These are phyloP conservation scores for Apiotrichum veenhuisii DNA, from an alignment of 1,284 basidiomycete genomes.

Conservation along the genomic window DNA sequence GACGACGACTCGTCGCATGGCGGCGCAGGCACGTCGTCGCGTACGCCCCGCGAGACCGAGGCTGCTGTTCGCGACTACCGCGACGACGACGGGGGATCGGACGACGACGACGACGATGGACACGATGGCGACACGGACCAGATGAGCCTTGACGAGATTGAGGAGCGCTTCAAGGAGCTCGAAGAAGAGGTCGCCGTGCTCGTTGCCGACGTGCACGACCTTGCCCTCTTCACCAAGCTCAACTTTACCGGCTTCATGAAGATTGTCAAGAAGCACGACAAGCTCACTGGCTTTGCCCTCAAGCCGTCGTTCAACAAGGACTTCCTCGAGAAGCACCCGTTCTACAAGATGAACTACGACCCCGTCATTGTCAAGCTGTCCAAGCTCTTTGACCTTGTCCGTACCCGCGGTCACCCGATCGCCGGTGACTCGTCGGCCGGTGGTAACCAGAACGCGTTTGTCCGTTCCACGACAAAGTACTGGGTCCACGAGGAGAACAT, in stretches of 20 bases:
- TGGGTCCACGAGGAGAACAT: conserved; percentile 97
- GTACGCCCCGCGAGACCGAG: conserved; percentile 35
- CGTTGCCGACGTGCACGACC: conserved; percentile 96
- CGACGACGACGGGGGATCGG: conserved; percentile 55
- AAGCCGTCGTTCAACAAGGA: conserved; percentile 69
- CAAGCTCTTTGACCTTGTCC: conserved; percentile 89
- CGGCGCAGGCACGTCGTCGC: conserved; percentile 3
- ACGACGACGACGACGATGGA: conserved; percentile 54
- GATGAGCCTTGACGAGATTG: conserved; percentile 67
- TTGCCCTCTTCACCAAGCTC: conserved; percentile 90
- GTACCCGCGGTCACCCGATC: conserved; percentile 90
- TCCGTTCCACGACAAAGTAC: conserved; percentile 96
- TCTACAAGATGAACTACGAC: conserved; percentile 68
- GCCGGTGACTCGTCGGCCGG: conserved; percentile 91
- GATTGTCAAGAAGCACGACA: conserved; percentile 88
- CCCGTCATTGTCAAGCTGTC: conserved; percentile 95
- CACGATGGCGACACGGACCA: conserved; percentile 51
- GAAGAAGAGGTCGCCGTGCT: conserved; percentile 68
- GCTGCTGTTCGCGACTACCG: conserved; percentile 53
- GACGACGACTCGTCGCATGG: conserved; percentile 45
- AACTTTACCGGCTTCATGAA: conserved; percentile 99
- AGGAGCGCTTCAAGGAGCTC: conserved; percentile 81
- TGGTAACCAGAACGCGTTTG: conserved; percentile 92
- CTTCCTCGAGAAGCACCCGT: conserved; percentile 90
- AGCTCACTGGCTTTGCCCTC: conserved; percentile 59